phyloP scores from a whole-genome alignment of 768 basidiomycete species.

The Xerocomellus dryophilus region DNA sequence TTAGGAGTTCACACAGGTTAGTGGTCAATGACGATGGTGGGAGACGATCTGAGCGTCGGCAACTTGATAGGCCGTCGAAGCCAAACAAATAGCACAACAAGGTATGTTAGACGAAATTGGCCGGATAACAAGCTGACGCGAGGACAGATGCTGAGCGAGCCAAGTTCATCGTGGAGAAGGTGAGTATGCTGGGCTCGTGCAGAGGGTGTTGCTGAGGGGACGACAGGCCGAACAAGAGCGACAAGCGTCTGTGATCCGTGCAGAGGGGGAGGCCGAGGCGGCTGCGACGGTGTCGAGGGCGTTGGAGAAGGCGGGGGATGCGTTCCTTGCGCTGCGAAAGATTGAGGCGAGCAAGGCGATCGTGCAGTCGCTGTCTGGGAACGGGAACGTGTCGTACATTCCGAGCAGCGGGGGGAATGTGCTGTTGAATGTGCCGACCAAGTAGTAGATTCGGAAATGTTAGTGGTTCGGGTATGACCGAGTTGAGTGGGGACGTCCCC shows the following conservation, averaged over 20 bases:
- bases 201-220: conserved; percentile 18
- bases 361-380: conserved; percentile 74
- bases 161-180: conserved; percentile 99
- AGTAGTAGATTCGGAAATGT: conserved; percentile 13
- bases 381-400: conserved; percentile 86
- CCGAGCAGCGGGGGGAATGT: conserved; percentile 79
- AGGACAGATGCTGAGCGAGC: conserved; percentile 90
- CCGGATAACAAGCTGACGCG: conserved; percentile 13
- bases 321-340: conserved; percentile 90
- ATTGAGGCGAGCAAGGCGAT: conserved; percentile 99
- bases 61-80: conserved; percentile 79
- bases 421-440: conserved; percentile 75
- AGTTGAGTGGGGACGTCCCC: conserved; percentile 14
- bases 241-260: conserved; percentile 96
- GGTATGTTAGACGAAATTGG: conserved; percentile 44
- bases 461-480: conserved; percentile 20
- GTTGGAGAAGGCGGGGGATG: conserved; percentile 91
- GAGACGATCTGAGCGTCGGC: neutral
- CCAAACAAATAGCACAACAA: conserved; percentile 99
- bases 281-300: conserved; percentile 89
- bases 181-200: conserved; percentile 30
- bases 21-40: conserved; percentile 3
- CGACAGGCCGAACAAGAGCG: conserved; percentile 95
- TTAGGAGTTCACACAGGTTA: conserved; percentile 81
- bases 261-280: conserved; percentile 98